Base-by-base conservation (phyloP, 805 yeast species). In the Lachancea sp. region DNA sequence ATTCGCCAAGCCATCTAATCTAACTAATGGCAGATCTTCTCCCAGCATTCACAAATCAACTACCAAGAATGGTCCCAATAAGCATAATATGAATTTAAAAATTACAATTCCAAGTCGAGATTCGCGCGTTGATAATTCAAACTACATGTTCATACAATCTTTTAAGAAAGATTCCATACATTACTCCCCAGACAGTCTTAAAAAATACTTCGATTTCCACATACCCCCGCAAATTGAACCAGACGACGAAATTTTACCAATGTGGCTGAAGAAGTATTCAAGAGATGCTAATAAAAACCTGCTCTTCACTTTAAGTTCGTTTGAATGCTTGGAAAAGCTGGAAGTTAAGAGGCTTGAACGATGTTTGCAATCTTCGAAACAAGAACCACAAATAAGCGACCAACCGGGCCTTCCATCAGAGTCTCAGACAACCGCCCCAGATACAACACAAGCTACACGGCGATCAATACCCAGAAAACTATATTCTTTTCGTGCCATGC, bases 261-360 rank as follows among this genome's bases (percentile, higher is more conserved):
- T 19, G 15, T 60, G 69, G 69, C 38, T 64, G 12, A 42, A 44
- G 34, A 48, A 41, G 4, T 50, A 37, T 15, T 50, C 50, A 3
- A 38, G 46, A 2, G 46, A 45, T 20, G 34, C 42, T 7, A 45
- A 51, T 12, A 48, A 52, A 2, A 54, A 58, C 3, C 45, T 67
- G 26, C 43, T 55, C 11, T 46, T 55, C 28, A 49, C 64, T 25
- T 54, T 62, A 21, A 38, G 48, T 5, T 57, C 59, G 20, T 66
- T 64, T 42, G 69, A 66, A 47, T 44, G 44, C 19, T 43, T 64
- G 39, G 72, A 67, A 48, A 58, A 59, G 26, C 52, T 59, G 23
- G 65, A 61, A 43, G 47, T 50, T 29, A 38, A 50, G 38, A 46
- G 65, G 39, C 38, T 61, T 25, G 54, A 57, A 34, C 50, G 49